These are phyloP conservation scores for Aspergillus niger DNA, from an alignment of 2,329 filamentous ascomycete species.

Conservation along the genomic window DNA sequence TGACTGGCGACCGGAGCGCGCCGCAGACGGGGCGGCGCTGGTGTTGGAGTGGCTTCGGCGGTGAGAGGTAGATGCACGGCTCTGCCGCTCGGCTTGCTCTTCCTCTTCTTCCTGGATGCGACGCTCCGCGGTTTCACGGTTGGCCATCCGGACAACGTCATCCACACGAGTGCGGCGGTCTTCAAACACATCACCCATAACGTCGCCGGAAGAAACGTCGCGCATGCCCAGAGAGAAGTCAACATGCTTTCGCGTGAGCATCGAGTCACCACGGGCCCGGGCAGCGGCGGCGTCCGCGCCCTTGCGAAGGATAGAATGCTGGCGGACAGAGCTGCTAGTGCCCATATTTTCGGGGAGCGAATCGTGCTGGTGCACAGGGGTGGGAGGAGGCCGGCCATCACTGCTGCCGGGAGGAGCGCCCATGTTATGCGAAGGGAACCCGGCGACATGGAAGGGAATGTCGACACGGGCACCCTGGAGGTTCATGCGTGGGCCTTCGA, in stretches of 20 bases:
- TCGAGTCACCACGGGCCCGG: constrained; percentile 59
- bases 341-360: constrained; percentile 35
- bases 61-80: constrained; percentile 30
- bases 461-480: constrained; percentile 68
- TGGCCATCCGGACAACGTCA: constrained; percentile 40
- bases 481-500: constrained; percentile 78
- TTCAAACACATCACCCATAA: constrained; percentile 67
- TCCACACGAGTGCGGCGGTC: constrained; percentile 52
- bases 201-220: constrained; percentile 58
- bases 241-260: constrained; percentile 63
- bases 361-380: constrained; percentile 27
- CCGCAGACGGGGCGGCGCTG: constrained; percentile 21
- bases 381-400: constrained; percentile 47
- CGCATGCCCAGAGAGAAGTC: constrained; percentile 72
- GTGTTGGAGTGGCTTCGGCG: constrained; percentile 27
- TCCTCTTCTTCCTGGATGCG: constrained; percentile 41
- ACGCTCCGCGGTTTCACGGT: constrained; percentile 44
- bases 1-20: constrained; percentile 28
- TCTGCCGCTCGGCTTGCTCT: constrained; percentile 33
- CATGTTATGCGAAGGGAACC: constrained; percentile 49
- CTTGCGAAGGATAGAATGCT: constrained; percentile 59
- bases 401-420: constrained; percentile 46
- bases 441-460: constrained; percentile 66
- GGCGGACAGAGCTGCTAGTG: constrained; percentile 29
- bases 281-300: constrained; percentile 44